Evolutionary conservation across 78 protist genomes (phyloP).

Genomic region (Capsaspora owczarzaki): DNA sequence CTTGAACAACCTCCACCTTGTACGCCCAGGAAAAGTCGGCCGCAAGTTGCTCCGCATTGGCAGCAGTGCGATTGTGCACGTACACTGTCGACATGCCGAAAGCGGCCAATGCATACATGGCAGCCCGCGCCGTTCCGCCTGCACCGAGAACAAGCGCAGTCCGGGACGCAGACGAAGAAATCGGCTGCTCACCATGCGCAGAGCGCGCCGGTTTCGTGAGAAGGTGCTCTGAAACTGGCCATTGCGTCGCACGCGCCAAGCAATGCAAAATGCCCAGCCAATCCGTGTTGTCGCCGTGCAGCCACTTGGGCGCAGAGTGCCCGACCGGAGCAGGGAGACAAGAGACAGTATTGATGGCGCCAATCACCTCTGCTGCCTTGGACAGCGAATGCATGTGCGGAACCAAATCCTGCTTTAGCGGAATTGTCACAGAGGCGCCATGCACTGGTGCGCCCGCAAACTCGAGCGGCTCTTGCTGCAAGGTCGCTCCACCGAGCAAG

Average conservation of each 20-base stretch:
- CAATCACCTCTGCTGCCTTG: conserved; percentile 36
- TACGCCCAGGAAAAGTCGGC: conserved; percentile 25
- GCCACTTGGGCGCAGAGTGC: background rate
- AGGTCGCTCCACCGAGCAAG: no score
- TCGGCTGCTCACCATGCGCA: no score
- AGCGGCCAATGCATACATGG: conserved; percentile 49
- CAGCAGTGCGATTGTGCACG: conserved; percentile 48
- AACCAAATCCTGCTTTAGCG: conserved; percentile 34
- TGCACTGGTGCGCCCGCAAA: background rate
- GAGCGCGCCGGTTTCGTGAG: background rate
- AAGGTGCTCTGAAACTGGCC: no score
- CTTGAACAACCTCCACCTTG: no score
- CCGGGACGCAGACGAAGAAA: background rate
- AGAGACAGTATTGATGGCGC: conserved; percentile 70
- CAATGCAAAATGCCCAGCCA: conserved; percentile 41
- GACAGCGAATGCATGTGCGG: conserved; percentile 6
- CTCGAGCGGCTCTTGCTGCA: no score
- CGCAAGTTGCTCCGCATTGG: conserved; percentile 41
- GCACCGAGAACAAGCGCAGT: conserved; percentile 58
- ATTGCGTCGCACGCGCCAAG: no score
- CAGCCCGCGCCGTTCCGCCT: conserved; percentile 74
- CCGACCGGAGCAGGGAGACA: background rate
- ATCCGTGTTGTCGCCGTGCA: conserved; percentile 56
- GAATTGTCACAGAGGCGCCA: conserved; percentile 61
- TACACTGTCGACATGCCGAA: conserved; percentile 15